Conservation (phyloP, 2,329 filamentous ascomycete genomes). For the Davidsoniella neocaledoniae region DNA sequence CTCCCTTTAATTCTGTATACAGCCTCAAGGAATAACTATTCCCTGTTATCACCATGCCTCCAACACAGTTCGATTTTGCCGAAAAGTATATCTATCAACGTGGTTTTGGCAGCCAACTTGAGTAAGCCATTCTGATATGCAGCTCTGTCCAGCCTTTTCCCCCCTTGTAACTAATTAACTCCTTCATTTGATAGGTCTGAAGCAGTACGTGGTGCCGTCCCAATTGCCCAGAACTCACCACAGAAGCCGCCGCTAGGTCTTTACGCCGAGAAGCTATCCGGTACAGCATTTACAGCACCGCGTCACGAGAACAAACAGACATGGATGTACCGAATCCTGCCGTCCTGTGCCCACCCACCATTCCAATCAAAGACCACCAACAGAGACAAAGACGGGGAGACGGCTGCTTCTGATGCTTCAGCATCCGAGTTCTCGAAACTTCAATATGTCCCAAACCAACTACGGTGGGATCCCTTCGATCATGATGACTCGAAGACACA, state of each 20-base stretch:
- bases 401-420: constrained; percentile 11
- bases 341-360: constrained; percentile 42
- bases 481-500: constrained; percentile 35
- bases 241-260: constrained; percentile 65
- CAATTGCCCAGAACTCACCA: constrained; percentile 62
- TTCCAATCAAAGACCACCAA: constrained; percentile 30
- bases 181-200: constrained; percentile 41
- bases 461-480: constrained; percentile 65
- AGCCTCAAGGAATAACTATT: too few relatives aligned
- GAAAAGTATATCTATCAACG: constrained; percentile 59
- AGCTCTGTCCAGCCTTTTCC: background rate
- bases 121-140: constrained; percentile 33
- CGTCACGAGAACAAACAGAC: constrained; percentile 52
- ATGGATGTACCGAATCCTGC: constrained; percentile 56
- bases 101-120: constrained; percentile 62
- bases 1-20: too few relatives aligned
- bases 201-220: constrained; percentile 57
- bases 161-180: background rate
- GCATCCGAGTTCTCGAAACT: constrained; percentile 27
- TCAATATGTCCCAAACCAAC: constrained; percentile 63
- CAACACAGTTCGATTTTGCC: constrained; percentile 29
- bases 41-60: constrained; percentile 24
- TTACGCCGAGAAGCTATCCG: constrained; percentile 66
- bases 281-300: constrained; percentile 54
- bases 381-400: background rate